Evolutionary conservation across 2,329 filamentous ascomycete genomes (phyloP).

Genomic region (Ascocoryne sarcoides): DNA sequence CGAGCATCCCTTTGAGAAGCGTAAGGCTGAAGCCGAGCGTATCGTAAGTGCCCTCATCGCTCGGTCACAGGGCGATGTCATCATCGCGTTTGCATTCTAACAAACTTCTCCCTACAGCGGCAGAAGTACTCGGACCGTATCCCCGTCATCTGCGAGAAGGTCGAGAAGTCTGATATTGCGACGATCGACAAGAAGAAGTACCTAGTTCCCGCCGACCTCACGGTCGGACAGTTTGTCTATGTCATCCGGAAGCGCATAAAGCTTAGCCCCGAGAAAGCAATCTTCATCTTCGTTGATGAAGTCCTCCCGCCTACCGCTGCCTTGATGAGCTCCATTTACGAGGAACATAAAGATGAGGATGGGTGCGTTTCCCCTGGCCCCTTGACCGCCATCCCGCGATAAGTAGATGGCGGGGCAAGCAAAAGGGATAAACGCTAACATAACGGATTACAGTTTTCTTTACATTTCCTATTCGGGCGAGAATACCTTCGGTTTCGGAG

Average conservation of each 20-base stretch:
- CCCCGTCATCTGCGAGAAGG: slow-evolving; percentile 98
- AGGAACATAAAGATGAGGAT: slow-evolving; percentile 88
- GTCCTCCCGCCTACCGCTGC: slow-evolving; percentile 93
- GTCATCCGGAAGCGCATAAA: slow-evolving; percentile 99
- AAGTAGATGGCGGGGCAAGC: neutral
- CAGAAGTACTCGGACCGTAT: slow-evolving; percentile 99
- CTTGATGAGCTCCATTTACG: slow-evolving; percentile 98
- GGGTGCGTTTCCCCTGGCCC: slow-evolving; percentile 38
- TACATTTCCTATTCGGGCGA: slow-evolving; percentile 99
- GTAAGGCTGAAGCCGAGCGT: slow-evolving; percentile 98
- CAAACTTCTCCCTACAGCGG: slow-evolving; percentile 36
- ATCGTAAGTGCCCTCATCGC: slow-evolving; percentile 22
- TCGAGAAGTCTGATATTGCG: slow-evolving; percentile 97
- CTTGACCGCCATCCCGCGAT: slow-evolving; percentile 2
- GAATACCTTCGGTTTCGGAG: slow-evolving; percentile 75
- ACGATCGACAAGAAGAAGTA: slow-evolving; percentile 99
- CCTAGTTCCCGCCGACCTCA: slow-evolving; percentile 92
- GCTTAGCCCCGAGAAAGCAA: slow-evolving; percentile 98
- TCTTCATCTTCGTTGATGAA: slow-evolving; percentile 99
- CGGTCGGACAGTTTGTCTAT: slow-evolving; percentile 98
- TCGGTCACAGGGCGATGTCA: slow-evolving; percentile 4
- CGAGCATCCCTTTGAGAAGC: slow-evolving; percentile 99
- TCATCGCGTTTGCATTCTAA: slow-evolving; percentile 6
- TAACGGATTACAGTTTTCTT: slow-evolving; percentile 50
- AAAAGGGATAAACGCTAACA: slow-evolving; percentile 37